Evolutionary conservation across 2,329 filamentous ascomycete species (phyloP).

Genomic region (Beauveria medogensis): DNA sequence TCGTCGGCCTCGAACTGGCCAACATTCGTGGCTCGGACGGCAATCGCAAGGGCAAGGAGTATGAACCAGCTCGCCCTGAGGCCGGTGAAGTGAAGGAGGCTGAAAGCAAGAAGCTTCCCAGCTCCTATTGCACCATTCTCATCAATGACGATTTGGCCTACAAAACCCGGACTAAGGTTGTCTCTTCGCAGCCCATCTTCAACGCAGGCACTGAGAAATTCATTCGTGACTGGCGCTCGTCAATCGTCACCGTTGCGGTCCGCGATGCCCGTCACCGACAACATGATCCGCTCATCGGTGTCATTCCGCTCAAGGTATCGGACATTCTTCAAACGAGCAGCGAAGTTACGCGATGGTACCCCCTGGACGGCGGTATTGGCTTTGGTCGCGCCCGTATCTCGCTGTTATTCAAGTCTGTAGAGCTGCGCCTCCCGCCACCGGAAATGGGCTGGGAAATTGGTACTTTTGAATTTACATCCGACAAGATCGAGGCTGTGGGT

Average conservation of each 20-base stretch:
- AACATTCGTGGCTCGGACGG: conserved; percentile 81
- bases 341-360: conserved; percentile 86
- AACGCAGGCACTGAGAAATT: conserved; percentile 94
- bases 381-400: conserved; percentile 87
- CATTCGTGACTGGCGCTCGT: conserved; percentile 84
- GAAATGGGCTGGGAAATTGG: conserved; percentile 94
- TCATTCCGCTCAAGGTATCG: conserved; percentile 79
- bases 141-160: conserved; percentile 86
- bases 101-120: conserved; percentile 69
- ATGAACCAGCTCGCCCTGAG: conserved; percentile 72
- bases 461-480: conserved; percentile 78
- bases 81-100: conserved; percentile 85
- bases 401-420: conserved; percentile 80
- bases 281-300: conserved; percentile 89
- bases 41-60: conserved; percentile 76
- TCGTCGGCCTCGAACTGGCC: conserved; percentile 87
- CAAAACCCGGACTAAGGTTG: conserved; percentile 89
- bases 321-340: conserved; percentile 84
- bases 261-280: conserved; percentile 83
- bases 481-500: conserved; percentile 56
- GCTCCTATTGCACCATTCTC: conserved; percentile 87
- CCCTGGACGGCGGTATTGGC: conserved; percentile 88
- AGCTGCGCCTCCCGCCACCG: conserved; percentile 73
- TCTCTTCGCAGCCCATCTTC: conserved; percentile 92
- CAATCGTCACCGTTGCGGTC: conserved; percentile 78